These are phyloP conservation scores for Rhizopogon rudus DNA, from an alignment of 768 basidiomycete species.

Conservation along the genomic window DNA sequence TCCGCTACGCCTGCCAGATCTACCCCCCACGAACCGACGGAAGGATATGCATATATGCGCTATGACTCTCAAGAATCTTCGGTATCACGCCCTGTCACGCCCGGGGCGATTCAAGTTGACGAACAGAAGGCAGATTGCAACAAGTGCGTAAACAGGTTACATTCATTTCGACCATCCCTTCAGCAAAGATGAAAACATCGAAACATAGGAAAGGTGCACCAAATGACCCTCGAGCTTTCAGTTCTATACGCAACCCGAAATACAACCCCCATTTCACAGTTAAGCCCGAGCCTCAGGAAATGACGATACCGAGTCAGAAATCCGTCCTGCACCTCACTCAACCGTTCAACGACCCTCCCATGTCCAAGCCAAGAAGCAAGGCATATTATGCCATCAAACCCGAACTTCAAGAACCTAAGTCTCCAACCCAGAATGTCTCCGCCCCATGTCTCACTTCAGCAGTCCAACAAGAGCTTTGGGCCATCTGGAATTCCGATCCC, in stretches of 20 bases:
- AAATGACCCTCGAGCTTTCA: no score
- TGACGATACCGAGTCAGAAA: background rate
- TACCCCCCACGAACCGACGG: background rate
- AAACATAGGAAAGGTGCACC: no score
- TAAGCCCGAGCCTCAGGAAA: background rate
- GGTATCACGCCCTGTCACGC: background rate
- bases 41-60: background rate
- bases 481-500: slow-evolving; percentile 22
- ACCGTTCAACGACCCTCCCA: background rate
- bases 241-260: no score
- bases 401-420: background rate
- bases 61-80: background rate
- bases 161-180: no score
- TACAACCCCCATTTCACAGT: no score
- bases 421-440: background rate
- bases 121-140: background rate
- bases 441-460: background rate
- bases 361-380: background rate
- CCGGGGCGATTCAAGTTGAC: background rate
- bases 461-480: slow-evolving; percentile 22
- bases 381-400: background rate
- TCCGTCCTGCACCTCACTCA: background rate
- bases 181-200: background rate
- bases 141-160: background rate
- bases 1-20: background rate